Evolutionary conservation across 83 land plant species (phyloP).

Genomic region (Picea mariana): DNA sequence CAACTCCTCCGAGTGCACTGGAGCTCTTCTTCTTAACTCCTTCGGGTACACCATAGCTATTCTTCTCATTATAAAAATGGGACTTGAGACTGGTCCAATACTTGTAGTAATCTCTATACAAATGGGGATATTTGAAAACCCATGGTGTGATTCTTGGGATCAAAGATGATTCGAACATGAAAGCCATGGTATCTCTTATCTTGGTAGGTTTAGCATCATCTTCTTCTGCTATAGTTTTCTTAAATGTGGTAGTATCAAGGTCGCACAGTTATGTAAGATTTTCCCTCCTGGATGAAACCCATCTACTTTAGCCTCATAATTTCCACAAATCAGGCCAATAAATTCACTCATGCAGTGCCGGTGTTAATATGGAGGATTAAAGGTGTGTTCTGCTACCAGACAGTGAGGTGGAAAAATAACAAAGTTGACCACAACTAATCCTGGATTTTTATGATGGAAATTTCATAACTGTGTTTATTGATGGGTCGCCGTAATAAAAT

Average conservation of each 20-base stretch:
- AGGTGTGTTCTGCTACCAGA: constrained; percentile 95
- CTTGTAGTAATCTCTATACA: constrained; percentile 85
- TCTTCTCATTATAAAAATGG: constrained; percentile 41
- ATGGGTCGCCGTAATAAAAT: constrained; percentile 96
- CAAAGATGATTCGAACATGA: constrained; percentile 95
- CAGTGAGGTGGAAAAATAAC: constrained; percentile 97
- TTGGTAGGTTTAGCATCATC: constrained; percentile 58
- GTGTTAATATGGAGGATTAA: constrained; percentile 97
- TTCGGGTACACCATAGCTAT: too few species aligned
- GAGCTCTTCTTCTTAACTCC: too few species aligned
- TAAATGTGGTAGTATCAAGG: constrained; percentile 88
- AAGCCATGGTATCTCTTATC: constrained; percentile 75
- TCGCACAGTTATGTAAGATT: constrained; percentile 96
- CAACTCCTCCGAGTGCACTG: too few species aligned
- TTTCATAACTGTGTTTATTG: constrained; percentile 97
- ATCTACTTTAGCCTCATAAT: constrained; percentile 97
- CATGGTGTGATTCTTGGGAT: constrained; percentile 80
- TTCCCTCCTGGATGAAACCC: constrained; percentile 95
- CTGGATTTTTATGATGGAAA: constrained; percentile 92
- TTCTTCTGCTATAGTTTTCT: constrained; percentile 69
- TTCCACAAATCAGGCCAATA: constrained; percentile 93
- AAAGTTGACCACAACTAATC: constrained; percentile 95
- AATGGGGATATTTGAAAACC: constrained; percentile 81
- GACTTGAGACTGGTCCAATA: constrained; percentile 88
- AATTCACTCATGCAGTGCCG: constrained; percentile 99